These are phyloP conservation scores for Fusarium sp. DNA, from an alignment of 2,329 filamentous ascomycete species.

Conservation along the genomic window DNA sequence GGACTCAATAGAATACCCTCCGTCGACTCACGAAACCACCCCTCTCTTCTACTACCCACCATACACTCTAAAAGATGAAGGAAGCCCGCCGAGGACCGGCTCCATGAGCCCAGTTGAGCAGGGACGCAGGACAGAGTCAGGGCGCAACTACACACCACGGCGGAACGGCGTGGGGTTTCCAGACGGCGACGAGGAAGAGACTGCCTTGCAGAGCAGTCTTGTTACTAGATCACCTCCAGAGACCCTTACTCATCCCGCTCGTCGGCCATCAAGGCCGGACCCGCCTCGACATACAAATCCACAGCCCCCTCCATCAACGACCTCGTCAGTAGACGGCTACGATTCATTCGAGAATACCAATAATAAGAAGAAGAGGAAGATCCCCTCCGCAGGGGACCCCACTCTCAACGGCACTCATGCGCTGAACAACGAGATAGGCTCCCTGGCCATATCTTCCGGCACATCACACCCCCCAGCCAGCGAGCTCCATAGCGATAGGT, in stretches of 20 bases:
- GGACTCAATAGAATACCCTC: slow-evolving; percentile 84
- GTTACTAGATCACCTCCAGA: slow-evolving; percentile 62
- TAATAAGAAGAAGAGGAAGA: slow-evolving; percentile 99
- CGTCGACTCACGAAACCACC: slow-evolving; percentile 75
- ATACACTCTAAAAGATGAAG: slow-evolving; percentile 66
- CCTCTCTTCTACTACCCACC: slow-evolving; percentile 76
- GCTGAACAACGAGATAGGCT: slow-evolving; percentile 56
- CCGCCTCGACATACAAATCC: slow-evolving; percentile 58
- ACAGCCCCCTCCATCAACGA: slow-evolving; percentile 74
- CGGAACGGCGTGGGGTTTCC: slow-evolving; percentile 59
- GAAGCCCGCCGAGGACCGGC: slow-evolving; percentile 28
- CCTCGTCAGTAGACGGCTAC: slow-evolving; percentile 85
- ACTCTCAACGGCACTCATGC: slow-evolving; percentile 58
- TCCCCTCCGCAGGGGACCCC: slow-evolving; percentile 85
- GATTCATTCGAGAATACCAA: slow-evolving; percentile 98
- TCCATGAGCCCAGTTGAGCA: slow-evolving; percentile 39
- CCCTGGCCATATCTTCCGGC: slow-evolving; percentile 41
- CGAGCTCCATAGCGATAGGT: slow-evolving; percentile 48
- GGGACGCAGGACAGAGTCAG: slow-evolving; percentile 38
- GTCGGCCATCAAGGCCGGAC: slow-evolving; percentile 58
- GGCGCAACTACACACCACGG: slow-evolving; percentile 41
- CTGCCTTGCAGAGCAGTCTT: slow-evolving; percentile 51
- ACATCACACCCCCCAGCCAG: slow-evolving; percentile 34
- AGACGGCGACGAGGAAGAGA: slow-evolving; percentile 73
- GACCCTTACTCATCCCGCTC: slow-evolving; percentile 56